A percentile compares a stretch with the other conserved stretches of the same genome.
phyloP scores from a whole-genome alignment of 345 rosid species.

The Anacardium occidentale region DNA sequence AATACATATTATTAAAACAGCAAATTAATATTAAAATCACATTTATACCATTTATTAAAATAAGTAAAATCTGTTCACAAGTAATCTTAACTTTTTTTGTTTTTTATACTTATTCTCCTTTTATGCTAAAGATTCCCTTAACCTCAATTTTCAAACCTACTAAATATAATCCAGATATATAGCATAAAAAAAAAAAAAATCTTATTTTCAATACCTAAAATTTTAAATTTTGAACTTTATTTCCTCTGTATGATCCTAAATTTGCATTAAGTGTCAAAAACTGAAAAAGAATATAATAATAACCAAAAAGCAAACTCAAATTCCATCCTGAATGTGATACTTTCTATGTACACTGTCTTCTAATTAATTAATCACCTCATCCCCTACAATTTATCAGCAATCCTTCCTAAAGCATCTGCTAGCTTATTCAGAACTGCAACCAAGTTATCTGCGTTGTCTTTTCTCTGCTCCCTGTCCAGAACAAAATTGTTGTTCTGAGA shows the following conservation, averaged over 20 bases:
- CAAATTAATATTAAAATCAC: too few relatives aligned
- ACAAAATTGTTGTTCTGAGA: conserved; percentile 66
- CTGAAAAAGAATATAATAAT: conserved; percentile 16
- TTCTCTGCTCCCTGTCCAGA: conserved; percentile 84
- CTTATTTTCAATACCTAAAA: conserved; percentile 13
- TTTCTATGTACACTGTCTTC: conserved; percentile 36
- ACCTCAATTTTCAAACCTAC: too few relatives aligned
- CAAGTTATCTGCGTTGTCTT: conserved; percentile 60
- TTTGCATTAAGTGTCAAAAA: conserved; percentile 6
- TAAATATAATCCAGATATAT: conserved; percentile 7
- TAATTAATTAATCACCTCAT: not conserved
- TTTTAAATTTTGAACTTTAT: conserved; percentile 20
- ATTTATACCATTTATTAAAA: too few relatives aligned
- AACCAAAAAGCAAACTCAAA: not conserved
- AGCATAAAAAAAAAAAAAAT: conserved; percentile 15
- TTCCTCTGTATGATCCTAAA: conserved; percentile 19
- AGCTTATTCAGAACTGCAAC: conserved; percentile 83
- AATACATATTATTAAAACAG: too few relatives aligned
- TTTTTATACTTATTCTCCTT: too few relatives aligned
- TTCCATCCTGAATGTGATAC: conserved; percentile 19
- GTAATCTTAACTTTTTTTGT: too few relatives aligned
- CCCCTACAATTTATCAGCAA: conserved; percentile 81
- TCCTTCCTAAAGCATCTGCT: conserved; percentile 80
- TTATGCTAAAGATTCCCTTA: too few relatives aligned
- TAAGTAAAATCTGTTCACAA: too few relatives aligned